Evolutionary conservation across 495 filamentous ascomycete genomes (phyloP), one percentile per base, ranked within the genome.

Genomic region (Trichoderma reesei): DNA sequence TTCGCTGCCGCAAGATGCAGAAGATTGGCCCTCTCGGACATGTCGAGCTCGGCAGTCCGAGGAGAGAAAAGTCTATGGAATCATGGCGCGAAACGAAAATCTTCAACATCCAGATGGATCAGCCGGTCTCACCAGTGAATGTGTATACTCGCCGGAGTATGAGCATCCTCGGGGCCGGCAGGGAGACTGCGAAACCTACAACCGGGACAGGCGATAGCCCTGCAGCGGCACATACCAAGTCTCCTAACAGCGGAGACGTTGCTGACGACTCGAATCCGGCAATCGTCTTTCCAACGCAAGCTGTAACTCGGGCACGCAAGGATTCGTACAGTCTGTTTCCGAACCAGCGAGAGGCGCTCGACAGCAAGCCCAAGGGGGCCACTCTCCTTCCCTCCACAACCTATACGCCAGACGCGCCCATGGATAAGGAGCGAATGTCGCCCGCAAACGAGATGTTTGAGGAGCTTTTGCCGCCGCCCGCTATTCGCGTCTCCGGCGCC

Each of bases 1-100:
- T 81, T 65, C 79, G 79, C 65, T 79, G 75, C 3, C 76, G 56
- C 34, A 73, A 76, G 36, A 67, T 64, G 62, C 72, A 72, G 54
- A 79, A 77, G 68, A 61, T 62, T 64, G 72, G 16, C 67, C 76
- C 44, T 59, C 33, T 20, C n/a, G 59, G 39, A 18, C 36, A 61
- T 20, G 59, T 41, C 41, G 59, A 41, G 33, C 36, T 61, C 9
- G 16, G 16, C 18, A n/a, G 36, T 16, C n/a, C 36, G 41, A 11
- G 36, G n/a, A 37, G 10, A 61, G 59, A 61, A 61, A 20, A 38
- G 10, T 13, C 59, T 26, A 9, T 41, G 14, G 59, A 61, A 31
- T 37, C 36, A 10, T 61, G 36, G 59, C 36, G 34, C 31, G n/a
- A 20, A 8, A 20, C 41, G 18, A 41, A 33, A 10, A 31, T 42